Base-by-base conservation (phyloP, 75 land plant genomes). In the Picea glauca region DNA sequence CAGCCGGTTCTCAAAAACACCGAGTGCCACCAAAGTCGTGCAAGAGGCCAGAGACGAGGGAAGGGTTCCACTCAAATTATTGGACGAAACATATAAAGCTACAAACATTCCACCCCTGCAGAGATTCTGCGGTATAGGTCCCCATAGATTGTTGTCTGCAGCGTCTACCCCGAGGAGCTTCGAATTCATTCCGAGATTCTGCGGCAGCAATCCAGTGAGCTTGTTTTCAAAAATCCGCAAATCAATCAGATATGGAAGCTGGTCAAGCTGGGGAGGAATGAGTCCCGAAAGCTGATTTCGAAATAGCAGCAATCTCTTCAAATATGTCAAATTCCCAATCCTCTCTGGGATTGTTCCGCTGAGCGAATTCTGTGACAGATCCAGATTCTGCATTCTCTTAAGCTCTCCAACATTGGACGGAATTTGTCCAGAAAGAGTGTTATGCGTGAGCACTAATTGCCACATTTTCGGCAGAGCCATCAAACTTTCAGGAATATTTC, bases 401-500 rank as follows among this genome's bases (percentile, higher is more conserved):
- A 81, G 26, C n/a, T 78, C 40, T 14, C 80, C 58, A 62, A 82
- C 18, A 15, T 78, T 65, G 17, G 13, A 65, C 13, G 88, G 88
- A 60, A 86, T 86, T 11, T 73, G 62, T 8, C 88, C 88, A 72
- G 86, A 80, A 75, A 86, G 64, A 35, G 61, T 76, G 60, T 86
- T 86, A 14, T 74, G 54, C 13, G 77, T 66, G 46, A 83, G 75
- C 20, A 77, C 81, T 14, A 89, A 80, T 60, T 61, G 78, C 64
- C 68, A 62, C 70, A 89, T 72, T 15, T 58, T 60, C 12, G 3
- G 23, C 3, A 82, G 70, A 65, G 72, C 79, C 43, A 64, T 80
- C 6, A 89, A 74, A 62, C 81, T 82, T 15, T 77, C 23, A 5
- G 93, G 93, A 66, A 91, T 85, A 58, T 30, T 75, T 20, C 93